phyloP scores from a whole-genome alignment of 495 filamentous ascomycete species.

The Parathielavia hyrcaniae region DNA sequence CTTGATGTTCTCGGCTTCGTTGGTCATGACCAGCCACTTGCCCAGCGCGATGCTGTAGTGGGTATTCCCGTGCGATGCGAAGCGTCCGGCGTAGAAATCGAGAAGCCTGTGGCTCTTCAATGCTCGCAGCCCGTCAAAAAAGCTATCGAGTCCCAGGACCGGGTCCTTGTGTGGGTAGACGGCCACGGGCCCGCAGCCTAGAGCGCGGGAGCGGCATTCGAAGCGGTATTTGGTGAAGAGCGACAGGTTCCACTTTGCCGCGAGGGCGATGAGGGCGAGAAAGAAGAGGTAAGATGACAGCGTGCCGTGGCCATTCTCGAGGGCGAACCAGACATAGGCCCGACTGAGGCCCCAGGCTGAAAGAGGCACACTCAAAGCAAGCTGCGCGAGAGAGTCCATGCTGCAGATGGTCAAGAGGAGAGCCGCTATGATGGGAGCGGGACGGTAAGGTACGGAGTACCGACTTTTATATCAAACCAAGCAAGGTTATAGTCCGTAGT shows the following conservation, averaged over 20 bases:
- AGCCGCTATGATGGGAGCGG: not conserved
- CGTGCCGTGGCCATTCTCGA: not conserved
- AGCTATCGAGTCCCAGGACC: constrained; percentile 39
- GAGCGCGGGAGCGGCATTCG: constrained; percentile 10
- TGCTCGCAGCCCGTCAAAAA: constrained; percentile 26
- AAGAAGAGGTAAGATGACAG: constrained; percentile 6
- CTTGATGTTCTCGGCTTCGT: constrained; percentile 70
- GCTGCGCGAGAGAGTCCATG: not conserved
- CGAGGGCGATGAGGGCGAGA: not conserved
- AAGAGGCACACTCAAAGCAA: constrained; percentile 1
- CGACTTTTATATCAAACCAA: not conserved
- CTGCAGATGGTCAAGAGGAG: not conserved
- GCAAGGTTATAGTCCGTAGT: no score
- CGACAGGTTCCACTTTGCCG: constrained; percentile 6
- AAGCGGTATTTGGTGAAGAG: constrained; percentile 13
- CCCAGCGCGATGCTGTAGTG: constrained; percentile 29
- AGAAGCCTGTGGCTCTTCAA: constrained; percentile 30
- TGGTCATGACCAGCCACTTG: constrained; percentile 44
- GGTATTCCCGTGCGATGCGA: constrained; percentile 30
- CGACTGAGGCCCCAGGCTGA: not conserved
- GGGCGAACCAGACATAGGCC: not conserved
- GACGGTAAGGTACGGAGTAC: no score
- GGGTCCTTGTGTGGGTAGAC: constrained; percentile 39
- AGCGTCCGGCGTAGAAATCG: constrained; percentile 18
- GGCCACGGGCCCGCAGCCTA: constrained; percentile 23